Conservation (phyloP, 495 filamentous ascomycete species). For the Aspergillus biplanus region DNA sequence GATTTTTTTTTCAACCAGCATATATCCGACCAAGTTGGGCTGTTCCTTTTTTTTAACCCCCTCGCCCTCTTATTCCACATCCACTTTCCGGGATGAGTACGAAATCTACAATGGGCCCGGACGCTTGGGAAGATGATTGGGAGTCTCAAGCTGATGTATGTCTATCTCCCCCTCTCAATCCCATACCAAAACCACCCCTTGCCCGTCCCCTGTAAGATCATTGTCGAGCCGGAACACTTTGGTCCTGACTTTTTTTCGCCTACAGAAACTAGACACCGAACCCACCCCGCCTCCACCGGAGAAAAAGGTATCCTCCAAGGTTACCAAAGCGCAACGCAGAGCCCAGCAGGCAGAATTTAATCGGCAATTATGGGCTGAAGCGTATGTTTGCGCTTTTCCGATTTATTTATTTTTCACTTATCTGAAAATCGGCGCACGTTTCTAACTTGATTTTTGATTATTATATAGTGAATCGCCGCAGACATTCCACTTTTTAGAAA, state of each 20-base stretch:
- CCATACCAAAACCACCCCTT: not conserved
- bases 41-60: constrained; percentile 14
- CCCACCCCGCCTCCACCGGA: constrained; percentile 40
- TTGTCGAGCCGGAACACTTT: not conserved
- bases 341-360: constrained; percentile 83
- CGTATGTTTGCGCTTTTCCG: constrained; percentile 53
- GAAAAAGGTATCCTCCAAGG: constrained; percentile 54
- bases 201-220: not conserved
- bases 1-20: not conserved
- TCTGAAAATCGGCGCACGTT: no score
- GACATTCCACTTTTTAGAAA: constrained; percentile 72
- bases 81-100: constrained; percentile 52
- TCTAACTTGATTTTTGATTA: not conserved
- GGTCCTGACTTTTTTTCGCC: constrained; percentile 14
- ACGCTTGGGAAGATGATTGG: constrained; percentile 95
- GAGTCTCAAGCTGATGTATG: constrained; percentile 74
- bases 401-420: no score
- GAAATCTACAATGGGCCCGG: constrained; percentile 54
- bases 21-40: not conserved
- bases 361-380: constrained; percentile 83
- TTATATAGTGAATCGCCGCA: constrained; percentile 60
- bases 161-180: not conserved
- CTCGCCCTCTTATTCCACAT: constrained; percentile 1
- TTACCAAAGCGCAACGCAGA: constrained; percentile 75
- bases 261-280: constrained; percentile 43